phyloP scores from a whole-genome alignment of 805 yeast species.

The Debaryomyces maramus region DNA sequence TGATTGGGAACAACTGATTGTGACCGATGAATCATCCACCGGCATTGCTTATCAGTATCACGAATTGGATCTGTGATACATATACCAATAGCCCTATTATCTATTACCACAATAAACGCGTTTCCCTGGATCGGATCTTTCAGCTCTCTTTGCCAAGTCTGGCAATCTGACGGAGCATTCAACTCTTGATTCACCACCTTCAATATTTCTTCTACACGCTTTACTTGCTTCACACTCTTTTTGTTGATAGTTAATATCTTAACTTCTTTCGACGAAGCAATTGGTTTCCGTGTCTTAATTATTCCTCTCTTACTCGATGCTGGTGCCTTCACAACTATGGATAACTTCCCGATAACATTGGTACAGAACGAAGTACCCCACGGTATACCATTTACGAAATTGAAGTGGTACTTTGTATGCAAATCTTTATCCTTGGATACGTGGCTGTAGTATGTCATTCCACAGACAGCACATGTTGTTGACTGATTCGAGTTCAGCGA shows the following conservation, averaged over 20 bases:
- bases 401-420: constrained; percentile 54
- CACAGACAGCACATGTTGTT: constrained; percentile 48
- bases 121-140: constrained; percentile 16
- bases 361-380: constrained; percentile 34
- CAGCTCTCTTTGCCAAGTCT: constrained; percentile 26
- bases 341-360: constrained; percentile 10
- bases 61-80: constrained; percentile 50
- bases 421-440: constrained; percentile 41
- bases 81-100: constrained; percentile 53
- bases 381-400: constrained; percentile 47
- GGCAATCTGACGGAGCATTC: constrained; percentile 49
- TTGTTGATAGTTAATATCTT: constrained; percentile 23
- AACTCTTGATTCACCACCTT: constrained; percentile 58
- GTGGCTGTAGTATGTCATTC: constrained; percentile 51
- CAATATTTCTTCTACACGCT: constrained; percentile 35
- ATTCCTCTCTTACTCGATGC: constrained; percentile 17
- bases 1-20: constrained; percentile 52
- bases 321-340: constrained; percentile 34
- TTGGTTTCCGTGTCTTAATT: constrained; percentile 28
- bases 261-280: constrained; percentile 11
- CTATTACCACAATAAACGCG: constrained; percentile 50
- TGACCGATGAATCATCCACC: constrained; percentile 61
- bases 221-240: constrained; percentile 20
- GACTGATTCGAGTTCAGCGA: constrained; percentile 5
- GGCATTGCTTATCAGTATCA: constrained; percentile 31